These are phyloP conservation scores for Flammula alnicola DNA, from an alignment of 1,284 basidiomycete species.

Conservation along the genomic window DNA sequence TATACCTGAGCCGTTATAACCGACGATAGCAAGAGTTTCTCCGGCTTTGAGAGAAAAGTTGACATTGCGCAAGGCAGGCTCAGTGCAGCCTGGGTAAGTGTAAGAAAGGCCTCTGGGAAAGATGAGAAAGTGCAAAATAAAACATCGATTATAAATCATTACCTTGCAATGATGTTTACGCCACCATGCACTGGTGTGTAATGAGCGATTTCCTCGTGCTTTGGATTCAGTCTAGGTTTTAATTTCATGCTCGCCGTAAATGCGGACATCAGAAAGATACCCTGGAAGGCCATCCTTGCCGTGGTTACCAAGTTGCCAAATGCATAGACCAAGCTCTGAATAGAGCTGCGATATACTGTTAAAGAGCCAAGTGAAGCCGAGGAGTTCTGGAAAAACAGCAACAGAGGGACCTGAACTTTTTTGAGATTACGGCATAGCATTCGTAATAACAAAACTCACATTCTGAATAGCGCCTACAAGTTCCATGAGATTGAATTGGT, in stretches of 20 bases:
- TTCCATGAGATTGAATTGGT: slow-evolving; percentile 65
- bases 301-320: slow-evolving; percentile 64
- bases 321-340: slow-evolving; percentile 72
- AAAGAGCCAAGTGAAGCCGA: slow-evolving; percentile 76
- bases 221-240: slow-evolving; percentile 67
- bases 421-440: slow-evolving; percentile 7
- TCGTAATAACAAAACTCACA: slow-evolving; percentile 46
- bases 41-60: slow-evolving; percentile 72
- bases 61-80: slow-evolving; percentile 69
- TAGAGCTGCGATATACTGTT: slow-evolving; percentile 74
- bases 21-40: slow-evolving; percentile 82
- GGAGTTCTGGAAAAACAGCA: slow-evolving; percentile 73
- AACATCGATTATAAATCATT: slow-evolving; percentile 27
- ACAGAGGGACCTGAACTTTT: slow-evolving; percentile 61
- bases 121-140: slow-evolving; percentile 24
- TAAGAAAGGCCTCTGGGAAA: slow-evolving; percentile 65
- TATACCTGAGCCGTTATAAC: slow-evolving; percentile 77
- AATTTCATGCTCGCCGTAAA: slow-evolving; percentile 76
- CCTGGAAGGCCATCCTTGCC: slow-evolving; percentile 73
- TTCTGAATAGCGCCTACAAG: slow-evolving; percentile 68
- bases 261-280: slow-evolving; percentile 81
- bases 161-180: slow-evolving; percentile 74
- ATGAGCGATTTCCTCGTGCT: slow-evolving; percentile 47
- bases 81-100: slow-evolving; percentile 73
- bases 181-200: slow-evolving; percentile 57